phyloP scores from a whole-genome alignment of 2,329 filamentous ascomycete genomes.

The Penicillium sp. region DNA sequence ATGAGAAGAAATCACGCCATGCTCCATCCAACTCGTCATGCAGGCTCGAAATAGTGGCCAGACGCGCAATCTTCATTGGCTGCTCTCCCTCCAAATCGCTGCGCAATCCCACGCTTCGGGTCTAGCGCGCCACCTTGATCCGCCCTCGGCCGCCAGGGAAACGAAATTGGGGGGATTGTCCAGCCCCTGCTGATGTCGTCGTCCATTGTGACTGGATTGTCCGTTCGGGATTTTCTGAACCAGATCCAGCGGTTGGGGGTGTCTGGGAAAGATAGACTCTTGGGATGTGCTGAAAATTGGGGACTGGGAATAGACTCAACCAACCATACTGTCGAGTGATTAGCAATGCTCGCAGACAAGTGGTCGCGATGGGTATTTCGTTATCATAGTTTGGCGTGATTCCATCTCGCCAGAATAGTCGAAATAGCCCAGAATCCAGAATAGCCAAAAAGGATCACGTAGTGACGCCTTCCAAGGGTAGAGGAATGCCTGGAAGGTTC shows the following conservation, averaged over 20 bases:
- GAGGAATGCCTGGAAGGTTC: conserved; percentile 33
- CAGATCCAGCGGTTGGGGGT: neutral
- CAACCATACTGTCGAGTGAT: no score
- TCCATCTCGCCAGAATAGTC: no score
- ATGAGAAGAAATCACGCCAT: conserved; percentile 29
- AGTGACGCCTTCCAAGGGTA: conserved; percentile 20
- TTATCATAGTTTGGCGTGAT: neutral
- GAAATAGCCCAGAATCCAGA: neutral
- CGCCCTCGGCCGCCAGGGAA: conserved; percentile 24
- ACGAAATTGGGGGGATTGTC: neutral
- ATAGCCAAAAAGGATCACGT: conserved; percentile 2
- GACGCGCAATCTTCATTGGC: conserved; percentile 25
- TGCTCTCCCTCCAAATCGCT: conserved; percentile 23
- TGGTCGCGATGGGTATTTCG: neutral
- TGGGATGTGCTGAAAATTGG: neutral
- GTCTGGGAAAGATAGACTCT: neutral
- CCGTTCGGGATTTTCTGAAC: neutral
- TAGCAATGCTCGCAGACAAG: neutral
- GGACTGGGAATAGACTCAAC: neutral
- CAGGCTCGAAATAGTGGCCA: conserved; percentile 33
- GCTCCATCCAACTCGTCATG: conserved; percentile 35
- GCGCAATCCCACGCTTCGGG: conserved; percentile 27
- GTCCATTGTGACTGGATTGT: conserved; percentile 5
- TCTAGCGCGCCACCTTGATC: conserved; percentile 33
- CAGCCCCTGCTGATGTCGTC: conserved; percentile 10